A percentile compares a stretch with the other conserved stretches of the same genome.
Conservation (phyloP, 495 filamentous ascomycete species). For the Cercophora newfieldiana region DNA sequence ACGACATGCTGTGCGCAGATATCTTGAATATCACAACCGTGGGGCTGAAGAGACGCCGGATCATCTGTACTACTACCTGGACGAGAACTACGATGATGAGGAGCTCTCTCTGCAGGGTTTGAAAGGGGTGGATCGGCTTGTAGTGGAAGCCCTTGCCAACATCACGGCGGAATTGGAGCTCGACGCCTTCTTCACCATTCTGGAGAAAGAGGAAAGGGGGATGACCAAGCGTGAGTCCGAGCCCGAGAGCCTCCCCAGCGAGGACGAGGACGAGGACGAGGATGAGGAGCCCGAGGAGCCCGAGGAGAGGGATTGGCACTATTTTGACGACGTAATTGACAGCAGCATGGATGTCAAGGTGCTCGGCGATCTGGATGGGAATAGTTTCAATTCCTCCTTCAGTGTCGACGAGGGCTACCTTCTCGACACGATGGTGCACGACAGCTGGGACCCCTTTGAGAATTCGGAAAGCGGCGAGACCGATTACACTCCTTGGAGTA, state of each 20-base stretch:
- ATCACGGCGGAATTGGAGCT: background rate
- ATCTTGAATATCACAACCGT: constrained; percentile 13
- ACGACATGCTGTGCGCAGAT: constrained; percentile 25
- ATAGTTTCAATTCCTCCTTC: too few relatives aligned
- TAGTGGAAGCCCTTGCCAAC: background rate
- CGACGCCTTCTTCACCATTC: background rate
- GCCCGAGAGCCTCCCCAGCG: background rate
- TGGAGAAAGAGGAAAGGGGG: background rate
- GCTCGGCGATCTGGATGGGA: too few relatives aligned
- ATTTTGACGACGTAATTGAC: too few relatives aligned
- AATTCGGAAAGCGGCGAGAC: too few relatives aligned
- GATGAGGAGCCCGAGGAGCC: background rate
- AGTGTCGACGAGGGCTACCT: too few relatives aligned
- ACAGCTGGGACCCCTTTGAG: too few relatives aligned
- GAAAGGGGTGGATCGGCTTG: constrained; percentile 40
- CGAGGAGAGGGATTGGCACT: background rate
- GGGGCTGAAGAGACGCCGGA: background rate
- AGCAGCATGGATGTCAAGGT: too few relatives aligned
- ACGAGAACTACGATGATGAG: constrained; percentile 49
- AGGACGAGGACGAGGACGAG: background rate
- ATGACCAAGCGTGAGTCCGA: too few relatives aligned
- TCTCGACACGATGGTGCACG: too few relatives aligned
- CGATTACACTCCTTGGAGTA: too few relatives aligned
- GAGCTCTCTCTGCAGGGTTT: constrained; percentile 38
- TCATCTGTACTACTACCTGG: constrained; percentile 40